These are phyloP conservation scores for Mycosphaerella sp. DNA, from an alignment of 2,329 filamentous ascomycete genomes.

Conservation along the genomic window DNA sequence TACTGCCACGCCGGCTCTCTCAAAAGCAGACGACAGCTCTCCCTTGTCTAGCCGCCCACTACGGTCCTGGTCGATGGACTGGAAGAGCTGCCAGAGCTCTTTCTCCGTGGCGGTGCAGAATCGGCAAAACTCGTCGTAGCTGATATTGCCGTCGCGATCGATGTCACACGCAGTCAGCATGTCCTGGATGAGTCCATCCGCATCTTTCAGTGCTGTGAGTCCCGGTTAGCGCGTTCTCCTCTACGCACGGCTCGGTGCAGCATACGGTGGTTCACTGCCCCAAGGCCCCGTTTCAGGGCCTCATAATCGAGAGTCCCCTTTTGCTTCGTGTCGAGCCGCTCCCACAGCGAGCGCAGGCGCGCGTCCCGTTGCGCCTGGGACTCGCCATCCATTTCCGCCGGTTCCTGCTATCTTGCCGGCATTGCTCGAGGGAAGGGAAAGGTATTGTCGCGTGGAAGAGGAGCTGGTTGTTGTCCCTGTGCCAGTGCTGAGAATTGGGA, in stretches of 20 bases:
- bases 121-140: conserved; percentile 83
- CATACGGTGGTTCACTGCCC: conserved; percentile 87
- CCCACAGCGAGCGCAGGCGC: conserved; percentile 79
- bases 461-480: neutral
- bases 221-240: conserved; percentile 7
- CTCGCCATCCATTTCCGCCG: conserved; percentile 59
- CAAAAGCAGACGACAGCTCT: conserved; percentile 77
- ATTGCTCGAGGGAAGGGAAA: conserved; percentile 3
- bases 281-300: conserved; percentile 76
- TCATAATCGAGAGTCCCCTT: conserved; percentile 78
- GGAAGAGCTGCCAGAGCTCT: conserved; percentile 75
- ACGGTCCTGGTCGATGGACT: conserved; percentile 75
- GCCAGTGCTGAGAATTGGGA: too few species aligned
- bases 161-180: conserved; percentile 79
- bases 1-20: conserved; percentile 69
- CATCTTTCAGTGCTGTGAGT: conserved; percentile 74
- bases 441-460: neutral
- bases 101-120: conserved; percentile 86
- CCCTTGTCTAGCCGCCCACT: conserved; percentile 80
- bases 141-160: conserved; percentile 81
- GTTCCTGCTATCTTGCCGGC: conserved; percentile 20
- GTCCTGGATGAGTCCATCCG: conserved; percentile 73
- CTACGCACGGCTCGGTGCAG: conserved; percentile 9
- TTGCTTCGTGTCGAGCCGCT: conserved; percentile 66
- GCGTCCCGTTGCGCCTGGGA: conserved; percentile 72